These are phyloP conservation scores for Peronospora destructor DNA, from an alignment of 352 stramenopile species.

Conservation along the genomic window DNA sequence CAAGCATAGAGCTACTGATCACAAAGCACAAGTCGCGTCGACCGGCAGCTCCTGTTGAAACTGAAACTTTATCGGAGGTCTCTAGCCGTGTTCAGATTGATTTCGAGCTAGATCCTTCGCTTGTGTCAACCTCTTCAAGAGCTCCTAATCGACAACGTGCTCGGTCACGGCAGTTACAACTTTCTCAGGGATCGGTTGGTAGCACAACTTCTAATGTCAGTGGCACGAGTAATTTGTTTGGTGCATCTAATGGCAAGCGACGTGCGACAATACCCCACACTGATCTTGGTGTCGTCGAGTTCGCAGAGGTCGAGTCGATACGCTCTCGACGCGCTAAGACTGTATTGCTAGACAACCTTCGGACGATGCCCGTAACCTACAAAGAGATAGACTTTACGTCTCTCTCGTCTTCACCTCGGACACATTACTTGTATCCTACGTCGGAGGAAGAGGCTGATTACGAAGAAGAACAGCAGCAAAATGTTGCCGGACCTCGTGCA, in stretches of 20 bases:
- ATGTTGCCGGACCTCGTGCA: neutral
- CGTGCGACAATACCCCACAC: constrained; percentile 8
- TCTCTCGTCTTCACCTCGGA: constrained; percentile 7
- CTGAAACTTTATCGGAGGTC: constrained; percentile 2
- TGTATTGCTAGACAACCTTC: constrained; percentile 29
- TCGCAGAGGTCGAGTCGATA: constrained; percentile 12
- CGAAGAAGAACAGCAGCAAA: neutral
- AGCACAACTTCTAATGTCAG: constrained; percentile 13
- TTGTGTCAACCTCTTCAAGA: constrained; percentile 9
- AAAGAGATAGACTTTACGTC: constrained; percentile 17
- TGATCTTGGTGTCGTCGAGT: constrained; percentile 25
- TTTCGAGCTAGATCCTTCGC: constrained; percentile 23
- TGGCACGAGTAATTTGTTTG: constrained; percentile 8
- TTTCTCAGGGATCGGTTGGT: constrained; percentile 14
- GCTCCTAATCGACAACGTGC: constrained; percentile 12
- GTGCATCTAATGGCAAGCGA: constrained; percentile 11
- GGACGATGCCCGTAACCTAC: constrained; percentile 13
- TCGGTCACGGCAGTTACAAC: constrained; percentile 20
- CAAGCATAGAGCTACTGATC: constrained; percentile 20
- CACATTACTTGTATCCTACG: constrained; percentile 11
- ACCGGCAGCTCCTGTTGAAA: neutral
- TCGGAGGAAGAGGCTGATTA: constrained; percentile 15
- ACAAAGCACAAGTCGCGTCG: constrained; percentile 17
- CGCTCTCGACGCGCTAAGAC: constrained; percentile 36
- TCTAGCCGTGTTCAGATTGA: constrained; percentile 22